Evolutionary conservation across 208 protist genomes (phyloP), one percentile per base, ranked within the genome.

Genomic region (Acanthamoeba quina): DNA sequence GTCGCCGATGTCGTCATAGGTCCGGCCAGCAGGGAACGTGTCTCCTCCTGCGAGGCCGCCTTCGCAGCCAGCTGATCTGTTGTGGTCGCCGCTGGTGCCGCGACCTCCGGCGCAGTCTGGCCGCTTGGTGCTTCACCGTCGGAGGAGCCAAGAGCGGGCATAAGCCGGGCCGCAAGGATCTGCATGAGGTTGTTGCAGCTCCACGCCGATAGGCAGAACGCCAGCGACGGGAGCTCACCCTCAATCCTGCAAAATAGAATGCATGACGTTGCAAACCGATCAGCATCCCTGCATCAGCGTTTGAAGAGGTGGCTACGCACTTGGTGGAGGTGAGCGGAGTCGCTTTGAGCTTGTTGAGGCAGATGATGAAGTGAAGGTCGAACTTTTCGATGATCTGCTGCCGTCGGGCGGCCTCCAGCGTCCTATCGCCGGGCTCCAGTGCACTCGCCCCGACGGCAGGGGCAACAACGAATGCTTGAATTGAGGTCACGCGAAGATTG

Each of bases 371-470:
- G 88, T 92, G 37, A 41, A 92, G 41, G 47, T 92, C 62, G 52
- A 92, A 92, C 24, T 54, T 49, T 17, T 70, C 29, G 44, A 92
- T 92, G 52, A 92, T 92, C 31, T 74, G 88, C 44, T 78, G 56
- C 47, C 88, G 60, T 15, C 29, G 24, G 29, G 64, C 37, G 2
- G 31, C n/a, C 9, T 17, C n/a, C 0, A 74, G 52, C 13, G 54
- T 29, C 62, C 17, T 26, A 26, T 64, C 47, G 17, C 37, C 52
- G 1, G 54, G 19, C 64, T 74, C 47, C 41, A 24, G 17, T 15
- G 3, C 5, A 34, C 10, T 58, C 52, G 31, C 44, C 58, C 5
- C 26, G 19, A 37, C 37, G n/a, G 15, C 37, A 58, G 31, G 21
- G 41, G 31, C 10, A 24, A 58, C 62, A 37, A 90, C 37, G 49